Evolutionary conservation across 768 basidiomycete genomes (phyloP), one percentile per base, ranked within the genome.

Genomic region (Russula olivacea): DNA sequence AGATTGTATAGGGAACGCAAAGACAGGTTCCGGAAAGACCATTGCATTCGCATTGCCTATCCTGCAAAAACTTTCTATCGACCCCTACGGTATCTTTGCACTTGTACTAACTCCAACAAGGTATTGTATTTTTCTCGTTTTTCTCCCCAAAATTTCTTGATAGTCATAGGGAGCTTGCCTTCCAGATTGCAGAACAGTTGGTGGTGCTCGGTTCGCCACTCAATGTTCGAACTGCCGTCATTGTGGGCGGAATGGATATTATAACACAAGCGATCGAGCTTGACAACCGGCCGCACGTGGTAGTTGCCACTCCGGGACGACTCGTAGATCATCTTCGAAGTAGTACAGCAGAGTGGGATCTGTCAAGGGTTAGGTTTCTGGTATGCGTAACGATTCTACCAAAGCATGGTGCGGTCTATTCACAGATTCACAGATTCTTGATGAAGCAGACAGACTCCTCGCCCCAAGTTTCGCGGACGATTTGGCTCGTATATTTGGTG

Each of bases 171-270:
- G 97, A 99, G 71, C 79, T 99, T 21, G 97, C 97, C 0, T 98
- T 98, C 71, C 97, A 99, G 71, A 93, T 99, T 55, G 83, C 94
- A 2, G 96, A 98, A 66, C 97, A 99, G 72, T 98, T 98, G 72
- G 84, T 87, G 2, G 94, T 94, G 6, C 80, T 99, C 2, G 96
- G 97, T 28, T 79, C 83, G 19, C 79, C 92, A 12, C 75, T 97
- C 62, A 93, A 88, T 70, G 75, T 93, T 53, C 85, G 86, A 34
- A 96, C 93, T 10, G 83, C 89, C 11, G 93, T 98, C 9, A 78
- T 98, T 36, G 94, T 98, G 2, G 97, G 97, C 19, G 97, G 97
- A 6, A 96, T 99, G 93, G 97, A 99, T 69, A 96, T 96, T 88
- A 93, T 97, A 80, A 73, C 85, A 1, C 97, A 99, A 72, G 92